phyloP scores from a whole-genome alignment of 139 green algal species.

The Nannochloris sp. region DNA sequence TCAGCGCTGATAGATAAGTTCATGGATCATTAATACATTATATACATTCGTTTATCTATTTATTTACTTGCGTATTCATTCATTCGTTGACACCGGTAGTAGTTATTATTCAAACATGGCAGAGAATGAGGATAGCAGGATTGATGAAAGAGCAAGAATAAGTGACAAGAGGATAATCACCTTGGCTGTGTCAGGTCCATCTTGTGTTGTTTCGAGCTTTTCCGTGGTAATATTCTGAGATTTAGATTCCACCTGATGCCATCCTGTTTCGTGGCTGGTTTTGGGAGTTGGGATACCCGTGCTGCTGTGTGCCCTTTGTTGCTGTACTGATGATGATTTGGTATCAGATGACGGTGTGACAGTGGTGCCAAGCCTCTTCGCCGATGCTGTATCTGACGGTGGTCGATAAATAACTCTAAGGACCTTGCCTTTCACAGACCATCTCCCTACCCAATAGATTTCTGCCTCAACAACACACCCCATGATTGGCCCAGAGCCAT shows the following conservation, averaged over 20 bases:
- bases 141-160: not conserved
- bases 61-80: not conserved
- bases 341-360: not conserved
- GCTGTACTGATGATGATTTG: too few relatives aligned
- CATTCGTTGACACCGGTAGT: too few relatives aligned
- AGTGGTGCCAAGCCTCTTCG: not conserved
- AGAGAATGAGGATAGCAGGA: not conserved
- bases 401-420: slow-evolving; percentile 33
- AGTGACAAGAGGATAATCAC: not conserved
- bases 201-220: not conserved
- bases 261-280: too few relatives aligned
- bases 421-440: slow-evolving; percentile 55
- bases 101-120: not conserved
- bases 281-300: too few relatives aligned
- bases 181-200: not conserved
- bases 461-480: slow-evolving; percentile 52
- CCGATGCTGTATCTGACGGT: not conserved
- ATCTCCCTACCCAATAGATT: slow-evolving; percentile 46
- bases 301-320: too few relatives aligned
- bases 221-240: not conserved
- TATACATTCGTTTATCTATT: slow-evolving; percentile 2
- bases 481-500: slow-evolving; percentile 44
- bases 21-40: slow-evolving; percentile 35
- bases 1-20: slow-evolving; percentile 77
- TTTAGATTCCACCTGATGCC: too few relatives aligned